These are phyloP conservation scores for Byssochlamys sp. DNA, from an alignment of 2,329 filamentous ascomycete species.

Conservation along the genomic window DNA sequence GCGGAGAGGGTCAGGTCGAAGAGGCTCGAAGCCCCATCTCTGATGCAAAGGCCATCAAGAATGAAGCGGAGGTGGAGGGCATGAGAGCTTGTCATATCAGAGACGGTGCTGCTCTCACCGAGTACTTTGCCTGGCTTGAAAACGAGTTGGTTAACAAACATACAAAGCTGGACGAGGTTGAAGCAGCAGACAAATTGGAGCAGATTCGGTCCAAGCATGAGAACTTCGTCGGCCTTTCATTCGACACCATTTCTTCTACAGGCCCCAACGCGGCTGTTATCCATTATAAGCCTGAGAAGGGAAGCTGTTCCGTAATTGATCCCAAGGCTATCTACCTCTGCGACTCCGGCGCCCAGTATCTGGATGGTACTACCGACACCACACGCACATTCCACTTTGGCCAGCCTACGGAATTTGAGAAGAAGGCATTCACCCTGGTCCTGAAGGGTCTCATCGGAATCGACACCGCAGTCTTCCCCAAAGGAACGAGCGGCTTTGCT, in stretches of 20 bases:
- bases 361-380: constrained; percentile 91
- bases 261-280: constrained; percentile 89
- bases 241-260: constrained; percentile 91
- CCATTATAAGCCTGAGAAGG: constrained; percentile 83
- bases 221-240: constrained; percentile 80
- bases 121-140: constrained; percentile 96
- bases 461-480: constrained; percentile 79
- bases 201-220: constrained; percentile 49
- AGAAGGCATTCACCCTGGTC: constrained; percentile 83
- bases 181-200: constrained; percentile 85
- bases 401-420: constrained; percentile 70
- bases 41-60: constrained; percentile 91
- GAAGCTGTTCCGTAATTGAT: constrained; percentile 72
- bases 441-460: constrained; percentile 88
- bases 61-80: constrained; percentile 74
- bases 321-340: constrained; percentile 82
- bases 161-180: constrained; percentile 70
- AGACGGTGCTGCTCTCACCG: constrained; percentile 78
- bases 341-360: constrained; percentile 92
- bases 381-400: constrained; percentile 91
- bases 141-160: constrained; percentile 70
- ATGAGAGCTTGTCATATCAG: constrained; percentile 92
- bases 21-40: constrained; percentile 78
- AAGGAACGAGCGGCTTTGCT: constrained; percentile 87
- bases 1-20: constrained; percentile 75